A percentile compares a stretch with the other conserved stretches of the same genome.
Evolutionary conservation across 2,329 filamentous ascomycete genomes (phyloP).

Genomic region (Fusarium setosum): DNA sequence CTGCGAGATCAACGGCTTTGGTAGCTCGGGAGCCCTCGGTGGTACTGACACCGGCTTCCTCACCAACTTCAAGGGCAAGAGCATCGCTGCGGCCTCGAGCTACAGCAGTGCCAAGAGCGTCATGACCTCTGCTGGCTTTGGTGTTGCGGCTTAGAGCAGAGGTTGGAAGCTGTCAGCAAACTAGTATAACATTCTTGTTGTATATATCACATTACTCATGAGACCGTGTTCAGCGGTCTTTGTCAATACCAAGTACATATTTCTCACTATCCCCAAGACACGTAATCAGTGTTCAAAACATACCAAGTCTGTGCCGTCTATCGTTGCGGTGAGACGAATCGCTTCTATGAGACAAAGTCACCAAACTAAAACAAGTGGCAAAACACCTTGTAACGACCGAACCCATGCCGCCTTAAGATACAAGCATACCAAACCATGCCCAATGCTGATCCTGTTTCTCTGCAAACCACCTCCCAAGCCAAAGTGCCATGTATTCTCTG

Average conservation of each 20-base stretch:
- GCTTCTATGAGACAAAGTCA: neutral
- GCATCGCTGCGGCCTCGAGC: conserved; percentile 57
- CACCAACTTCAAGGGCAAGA: conserved; percentile 63
- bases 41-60: conserved; percentile 61
- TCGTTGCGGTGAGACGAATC: neutral
- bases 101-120: conserved; percentile 51
- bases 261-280: conserved; percentile 3
- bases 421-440: neutral
- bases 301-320: neutral
- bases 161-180: neutral
- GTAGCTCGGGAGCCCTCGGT: conserved; percentile 51
- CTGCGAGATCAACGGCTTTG: conserved; percentile 63
- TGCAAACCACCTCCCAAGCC: conserved; percentile 1
- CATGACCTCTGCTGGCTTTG: conserved; percentile 57
- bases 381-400: conserved; percentile 23
- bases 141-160: conserved; percentile 45
- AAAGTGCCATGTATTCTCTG: conserved; percentile 10
- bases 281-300: neutral
- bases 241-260: conserved; percentile 27
- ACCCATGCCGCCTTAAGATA: neutral
- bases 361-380: conserved; percentile 1
- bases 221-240: conserved; percentile 1
- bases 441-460: conserved; percentile 6
- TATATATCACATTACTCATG: conserved; percentile 27
- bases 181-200: conserved; percentile 24